Conservation (phyloP, 805 yeast genomes). For the Diddensiella santjacobensis region DNA sequence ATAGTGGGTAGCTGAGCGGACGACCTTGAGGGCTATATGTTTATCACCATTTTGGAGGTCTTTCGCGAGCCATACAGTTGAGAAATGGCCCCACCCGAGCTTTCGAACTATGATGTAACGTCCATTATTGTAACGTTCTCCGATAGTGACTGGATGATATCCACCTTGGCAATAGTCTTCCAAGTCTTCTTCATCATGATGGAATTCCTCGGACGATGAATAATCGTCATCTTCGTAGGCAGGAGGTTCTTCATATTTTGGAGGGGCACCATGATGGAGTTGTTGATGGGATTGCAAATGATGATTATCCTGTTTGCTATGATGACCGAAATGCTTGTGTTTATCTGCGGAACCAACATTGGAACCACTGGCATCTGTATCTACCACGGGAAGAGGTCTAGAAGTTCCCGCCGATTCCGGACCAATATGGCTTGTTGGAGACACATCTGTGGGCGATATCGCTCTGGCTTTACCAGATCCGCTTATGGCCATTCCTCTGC, state of each 20-base stretch:
- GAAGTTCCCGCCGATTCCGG: neutral
- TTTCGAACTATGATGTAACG: constrained; percentile 81
- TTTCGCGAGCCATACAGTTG: constrained; percentile 89
- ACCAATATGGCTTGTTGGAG: neutral
- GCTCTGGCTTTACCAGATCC: neutral
- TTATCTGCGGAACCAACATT: no score
- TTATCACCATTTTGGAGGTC: constrained; percentile 50
- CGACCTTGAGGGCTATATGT: constrained; percentile 93
- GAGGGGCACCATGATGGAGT: constrained; percentile 15
- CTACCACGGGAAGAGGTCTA: no score
- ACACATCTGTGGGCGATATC: neutral
- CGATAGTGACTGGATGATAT: constrained; percentile 88
- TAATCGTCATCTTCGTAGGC: constrained; percentile 11
- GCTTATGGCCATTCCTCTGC: neutral
- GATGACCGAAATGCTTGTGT: constrained; percentile 9
- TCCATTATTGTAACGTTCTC: constrained; percentile 74
- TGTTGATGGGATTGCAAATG: constrained; percentile 16
- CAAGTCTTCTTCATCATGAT: constrained; percentile 63
- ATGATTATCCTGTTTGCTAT: constrained; percentile 21
- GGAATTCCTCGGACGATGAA: constrained; percentile 8
- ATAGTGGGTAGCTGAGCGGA: constrained; percentile 84
- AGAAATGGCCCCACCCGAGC: constrained; percentile 98
- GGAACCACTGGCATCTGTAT: no score
- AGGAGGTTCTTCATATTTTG: constrained; percentile 14
- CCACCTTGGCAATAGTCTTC: constrained; percentile 91